These are phyloP conservation scores for Rutstroemia sp. DNA, from an alignment of 2,329 filamentous ascomycete species.

Conservation along the genomic window DNA sequence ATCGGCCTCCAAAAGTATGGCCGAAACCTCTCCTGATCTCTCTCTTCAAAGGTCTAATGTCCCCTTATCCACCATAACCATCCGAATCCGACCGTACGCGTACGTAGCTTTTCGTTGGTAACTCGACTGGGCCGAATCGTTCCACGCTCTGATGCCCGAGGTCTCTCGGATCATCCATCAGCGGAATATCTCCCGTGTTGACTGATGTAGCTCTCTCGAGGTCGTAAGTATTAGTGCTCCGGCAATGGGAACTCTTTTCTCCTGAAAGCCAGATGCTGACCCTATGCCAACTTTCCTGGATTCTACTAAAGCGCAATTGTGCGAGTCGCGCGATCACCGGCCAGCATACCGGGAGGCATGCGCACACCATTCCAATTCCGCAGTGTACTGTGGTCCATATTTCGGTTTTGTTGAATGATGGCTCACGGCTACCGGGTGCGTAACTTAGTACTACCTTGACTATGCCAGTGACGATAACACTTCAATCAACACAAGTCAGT, in stretches of 20 bases:
- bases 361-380: constrained; percentile 1
- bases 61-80: no score
- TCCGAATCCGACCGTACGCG: no score
- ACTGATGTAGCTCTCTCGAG: background rate
- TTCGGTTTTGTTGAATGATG: background rate
- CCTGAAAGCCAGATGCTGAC: background rate
- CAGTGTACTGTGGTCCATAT: background rate
- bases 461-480: background rate
- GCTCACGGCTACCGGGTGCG: background rate
- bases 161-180: background rate
- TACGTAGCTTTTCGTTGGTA: no score
- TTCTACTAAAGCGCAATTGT: background rate
- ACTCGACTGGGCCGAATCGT: no score
- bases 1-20: no score
- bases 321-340: background rate
- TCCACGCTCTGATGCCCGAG: no score
- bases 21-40: no score
- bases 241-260: background rate
- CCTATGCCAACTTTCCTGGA: background rate
- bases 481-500: background rate
- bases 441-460: constrained; percentile 1
- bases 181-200: background rate
- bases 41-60: no score
- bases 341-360: background rate
- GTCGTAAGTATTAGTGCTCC: background rate